Base-by-base conservation (phyloP, 495 filamentous ascomycete genomes). In the Aspergillus sparsus region DNA sequence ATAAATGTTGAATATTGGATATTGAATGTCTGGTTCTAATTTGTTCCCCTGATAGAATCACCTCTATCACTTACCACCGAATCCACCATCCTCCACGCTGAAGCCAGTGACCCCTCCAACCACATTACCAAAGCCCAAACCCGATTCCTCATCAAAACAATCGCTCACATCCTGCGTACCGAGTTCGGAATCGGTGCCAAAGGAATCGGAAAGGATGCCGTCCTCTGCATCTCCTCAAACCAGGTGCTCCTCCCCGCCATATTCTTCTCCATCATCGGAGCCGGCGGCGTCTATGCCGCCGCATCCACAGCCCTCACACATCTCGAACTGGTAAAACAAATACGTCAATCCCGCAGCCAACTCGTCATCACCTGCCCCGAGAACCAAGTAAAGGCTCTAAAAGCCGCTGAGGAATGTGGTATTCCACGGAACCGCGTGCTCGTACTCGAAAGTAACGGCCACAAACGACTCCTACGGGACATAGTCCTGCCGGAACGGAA, bases 201-300 rank as follows among this genome's bases (percentile, higher is more conserved):
- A 6, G 54, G 58, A 0, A 53, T 54, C 16, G 62, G 62, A 6
- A 47, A 57, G 16, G 57, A 65, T 46, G 55, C 58, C 21, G 58
- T 65, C 10, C 42, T 65, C 39, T 65, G 58, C 7, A 58, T 65
- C 41, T 65, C 58, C 2, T 47, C 54, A 3, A 61, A 61, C 21
- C 62, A 65, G 18, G 57, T 64, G 12, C 62, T 64, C 11, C 41
- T 65, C 2, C 62, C 58, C 2, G 36, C 49, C 6, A 49, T 55
- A 0, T 65, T 65, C 54, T 61, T 34, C 34, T 47, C 41, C 3
- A 64, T 64, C 15, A 61, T 64, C 15, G 62, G 52, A 15, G 57
- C 62, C n/a, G 62, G 62, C 3, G 57, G 62, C 1, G 62, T 64
- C 3, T 64, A 60, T 31, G 49, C 62, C 9, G 62, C 62, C 6